Conservation (phyloP, 129 eudicot species). For the Glebionis coronaria region DNA sequence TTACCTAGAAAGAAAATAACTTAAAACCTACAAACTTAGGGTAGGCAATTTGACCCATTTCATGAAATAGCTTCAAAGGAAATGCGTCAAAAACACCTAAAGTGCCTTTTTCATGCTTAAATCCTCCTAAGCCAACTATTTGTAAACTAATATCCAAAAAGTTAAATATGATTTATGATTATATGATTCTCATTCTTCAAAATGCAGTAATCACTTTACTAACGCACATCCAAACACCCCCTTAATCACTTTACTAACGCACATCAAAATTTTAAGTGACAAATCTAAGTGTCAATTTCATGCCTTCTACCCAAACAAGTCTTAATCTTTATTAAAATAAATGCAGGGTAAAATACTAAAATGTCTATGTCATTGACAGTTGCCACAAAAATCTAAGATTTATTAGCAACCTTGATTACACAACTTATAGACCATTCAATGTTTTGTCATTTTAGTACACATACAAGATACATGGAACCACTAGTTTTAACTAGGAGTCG, state of each 20-base stretch:
- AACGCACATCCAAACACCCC: too few relatives aligned
- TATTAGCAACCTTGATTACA: not conserved
- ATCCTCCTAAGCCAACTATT: too few relatives aligned
- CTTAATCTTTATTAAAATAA: not conserved
- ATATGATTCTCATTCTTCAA: too few relatives aligned
- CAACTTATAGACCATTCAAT: constrained; percentile 5
- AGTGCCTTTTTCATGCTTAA: constrained; percentile 29
- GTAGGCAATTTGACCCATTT: too few relatives aligned
- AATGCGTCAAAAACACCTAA: too few relatives aligned
- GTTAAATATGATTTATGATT: too few relatives aligned
- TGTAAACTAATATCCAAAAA: too few relatives aligned
- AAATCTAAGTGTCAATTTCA: not conserved
- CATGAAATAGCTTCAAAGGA: too few relatives aligned
- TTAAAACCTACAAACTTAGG: too few relatives aligned
- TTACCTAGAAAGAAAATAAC: too few relatives aligned
- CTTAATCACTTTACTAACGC: not conserved
- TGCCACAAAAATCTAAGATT: not conserved
- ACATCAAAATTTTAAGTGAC: constrained; percentile 9
- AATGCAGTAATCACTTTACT: too few relatives aligned
- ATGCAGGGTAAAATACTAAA: not conserved
- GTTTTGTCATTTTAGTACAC: constrained; percentile 5
- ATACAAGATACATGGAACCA: constrained; percentile 7
- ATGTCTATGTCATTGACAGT: not conserved
- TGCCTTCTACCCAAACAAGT: not conserved
- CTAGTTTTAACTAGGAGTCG: constrained; percentile 1